Percentiles rank a stretch among this genome's conserved stretches.
phyloP scores from a whole-genome alignment of 176 grass and related monocot genomes.

The Chloris gayana region DNA sequence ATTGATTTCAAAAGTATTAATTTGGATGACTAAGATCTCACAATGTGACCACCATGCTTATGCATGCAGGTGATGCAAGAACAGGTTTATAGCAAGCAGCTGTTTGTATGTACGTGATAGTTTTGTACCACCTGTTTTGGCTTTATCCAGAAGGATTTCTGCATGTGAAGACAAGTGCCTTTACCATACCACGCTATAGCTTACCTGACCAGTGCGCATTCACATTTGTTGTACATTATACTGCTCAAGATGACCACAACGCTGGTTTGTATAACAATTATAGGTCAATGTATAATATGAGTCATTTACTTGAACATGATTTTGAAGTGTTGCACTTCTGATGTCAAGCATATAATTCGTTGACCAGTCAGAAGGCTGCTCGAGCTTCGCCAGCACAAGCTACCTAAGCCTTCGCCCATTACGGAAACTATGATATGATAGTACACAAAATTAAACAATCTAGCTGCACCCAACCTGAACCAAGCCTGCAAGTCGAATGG shows the following conservation, averaged over 20 bases:
- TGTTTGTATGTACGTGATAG: constrained; percentile 27
- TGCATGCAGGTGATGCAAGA: constrained; percentile 54
- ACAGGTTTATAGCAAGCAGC: constrained; percentile 35
- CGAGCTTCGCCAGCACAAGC: too few species aligned
- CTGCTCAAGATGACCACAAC: not conserved
- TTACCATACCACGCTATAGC: constrained; percentile 1
- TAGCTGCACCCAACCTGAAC: too few species aligned
- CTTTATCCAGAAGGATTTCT: not conserved
- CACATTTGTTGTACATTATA: constrained; percentile 6
- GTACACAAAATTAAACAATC: too few species aligned
- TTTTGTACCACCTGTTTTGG: constrained; percentile 25
- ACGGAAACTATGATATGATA: too few species aligned
- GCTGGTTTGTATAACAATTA: constrained; percentile 30
- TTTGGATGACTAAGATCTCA: constrained; percentile 19
- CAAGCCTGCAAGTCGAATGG: too few species aligned
- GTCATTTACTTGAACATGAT: constrained; percentile 19
- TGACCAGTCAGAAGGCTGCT: too few species aligned
- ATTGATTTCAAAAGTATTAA: constrained; percentile 12
- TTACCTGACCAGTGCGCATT: not conserved
- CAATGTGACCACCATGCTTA: constrained; percentile 8
- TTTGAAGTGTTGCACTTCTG: not conserved
- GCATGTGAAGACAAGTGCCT: constrained; percentile 22
- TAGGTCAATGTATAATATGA: constrained; percentile 30
- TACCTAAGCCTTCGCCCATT: too few species aligned
- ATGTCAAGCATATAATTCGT: constrained; percentile 14